Evolutionary conservation across 768 basidiomycete genomes (phyloP).

Genomic region (Cystobasidium tubakii): DNA sequence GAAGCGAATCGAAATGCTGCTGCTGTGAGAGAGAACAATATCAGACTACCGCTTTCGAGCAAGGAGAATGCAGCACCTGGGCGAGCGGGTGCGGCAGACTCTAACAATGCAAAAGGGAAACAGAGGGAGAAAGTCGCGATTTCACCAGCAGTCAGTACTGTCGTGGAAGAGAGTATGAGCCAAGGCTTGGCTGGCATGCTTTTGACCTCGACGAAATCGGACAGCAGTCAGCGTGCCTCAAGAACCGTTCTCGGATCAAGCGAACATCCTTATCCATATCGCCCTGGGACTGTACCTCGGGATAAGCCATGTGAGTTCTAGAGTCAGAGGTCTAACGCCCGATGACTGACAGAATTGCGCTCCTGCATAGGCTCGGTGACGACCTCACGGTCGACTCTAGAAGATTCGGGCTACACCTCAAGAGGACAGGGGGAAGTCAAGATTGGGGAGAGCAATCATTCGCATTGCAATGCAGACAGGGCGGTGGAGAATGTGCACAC

Average conservation of each 20-base stretch:
- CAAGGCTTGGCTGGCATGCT: conserved; percentile 1
- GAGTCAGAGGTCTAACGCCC: no score
- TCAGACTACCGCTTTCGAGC: not conserved
- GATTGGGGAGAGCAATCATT: not conserved
- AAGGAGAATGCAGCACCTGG: not conserved
- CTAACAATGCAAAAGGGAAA: conserved; percentile 1
- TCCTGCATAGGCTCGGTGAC: not conserved
- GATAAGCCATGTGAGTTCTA: no score
- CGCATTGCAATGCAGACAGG: not conserved
- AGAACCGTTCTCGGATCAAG: not conserved
- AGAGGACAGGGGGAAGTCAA: not conserved
- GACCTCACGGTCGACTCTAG: not conserved
- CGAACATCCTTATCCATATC: not conserved
- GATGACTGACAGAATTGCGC: no score
- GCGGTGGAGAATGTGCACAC: not conserved
- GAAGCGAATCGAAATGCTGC: conserved; percentile 9
- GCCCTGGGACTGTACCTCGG: no score
- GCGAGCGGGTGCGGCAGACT: not conserved
- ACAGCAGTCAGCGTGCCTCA: not conserved
- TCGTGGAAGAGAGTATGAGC: conserved; percentile 11
- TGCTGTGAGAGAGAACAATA: not conserved
- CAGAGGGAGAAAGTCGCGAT: not conserved
- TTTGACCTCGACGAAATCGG: not conserved
- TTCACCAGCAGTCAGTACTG: not conserved
- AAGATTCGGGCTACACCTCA: not conserved